Evolutionary conservation across 169 alveolate species (phyloP), one percentile per base, ranked within the genome.

Genomic region (Babesia caballi): DNA sequence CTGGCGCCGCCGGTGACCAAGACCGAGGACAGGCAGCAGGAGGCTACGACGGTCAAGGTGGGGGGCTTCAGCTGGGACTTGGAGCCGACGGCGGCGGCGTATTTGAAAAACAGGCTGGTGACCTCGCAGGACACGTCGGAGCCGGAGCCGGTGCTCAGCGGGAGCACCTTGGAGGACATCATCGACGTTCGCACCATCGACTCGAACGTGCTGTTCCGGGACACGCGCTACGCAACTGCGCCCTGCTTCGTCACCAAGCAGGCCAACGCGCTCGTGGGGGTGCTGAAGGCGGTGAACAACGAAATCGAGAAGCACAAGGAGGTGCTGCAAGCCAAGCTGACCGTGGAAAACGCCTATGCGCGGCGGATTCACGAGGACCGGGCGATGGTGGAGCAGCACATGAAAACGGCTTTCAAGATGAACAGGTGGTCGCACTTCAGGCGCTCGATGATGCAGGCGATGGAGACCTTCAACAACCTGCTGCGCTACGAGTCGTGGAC

Each of bases 371-470:
- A 58, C 17, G 74, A 69, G 49, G 60, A 69, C 38, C 30, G 14
- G 47, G 17, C 47, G 21, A 14, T 58, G 9, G 59, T 69, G 19
- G 75, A 57, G 19, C 61, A 69, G 30, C 65, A 46, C 23, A 21
- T n/a, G 25, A 21, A 58, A 44, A 21, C 30, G 3, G 41, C 73
- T 1, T 5, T n/a, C 1, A 66, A 28, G 8, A 69, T 69, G 82
- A 46, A 52, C 23, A 69, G 82, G 40, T 69, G 82, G 82, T 54
- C 72, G 6, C 82, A 69, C 32, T 69, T 69, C 75, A 25, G 65
- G 19, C 35, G 47, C 28, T 6, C 59, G 4, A 15, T 69, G 17
- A 23, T 23, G n/a, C 41, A 69, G 38, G 46, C 82, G 2, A 30
- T 69, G 25, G 75, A 69, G 12, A 6, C n/a, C 17, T 69, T 69